Evolutionary conservation across 78 protist genomes (phyloP).

Genomic region (Planoprotostelium fungivorum): DNA sequence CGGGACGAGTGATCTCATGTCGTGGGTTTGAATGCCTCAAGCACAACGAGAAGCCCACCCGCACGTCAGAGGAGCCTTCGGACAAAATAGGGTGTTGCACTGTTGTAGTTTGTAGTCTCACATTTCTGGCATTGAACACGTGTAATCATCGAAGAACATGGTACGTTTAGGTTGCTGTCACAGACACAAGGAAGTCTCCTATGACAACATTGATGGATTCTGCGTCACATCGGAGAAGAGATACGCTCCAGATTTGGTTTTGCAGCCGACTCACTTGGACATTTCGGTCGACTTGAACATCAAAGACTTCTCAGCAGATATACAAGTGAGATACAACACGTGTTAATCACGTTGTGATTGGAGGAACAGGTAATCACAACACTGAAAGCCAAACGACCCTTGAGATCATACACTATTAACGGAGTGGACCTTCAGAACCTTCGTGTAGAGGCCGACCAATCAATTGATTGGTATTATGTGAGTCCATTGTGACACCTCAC

Average conservation of each 20-base stretch:
- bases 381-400: not conserved
- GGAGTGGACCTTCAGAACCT: not conserved
- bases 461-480: not conserved
- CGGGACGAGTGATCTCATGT: no score
- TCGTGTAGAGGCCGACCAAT: not conserved
- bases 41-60: no score
- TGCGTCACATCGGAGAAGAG: not conserved
- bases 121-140: no score
- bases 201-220: not conserved
- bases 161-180: no score
- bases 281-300: not conserved
- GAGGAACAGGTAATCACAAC: not conserved
- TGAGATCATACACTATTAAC: not conserved
- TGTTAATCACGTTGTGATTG: no score
- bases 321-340: not conserved
- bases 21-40: no score
- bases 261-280: not conserved
- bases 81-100: no score
- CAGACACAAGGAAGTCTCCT: no score
- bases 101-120: no score
- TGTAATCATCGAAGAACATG: no score
- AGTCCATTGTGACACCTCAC: not conserved
- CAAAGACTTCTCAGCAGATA: not conserved
- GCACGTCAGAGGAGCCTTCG: no score
- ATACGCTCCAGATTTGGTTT: not conserved